Evolutionary conservation across 306 rosid species (phyloP).

Genomic region (Prosopis cineraria): DNA sequence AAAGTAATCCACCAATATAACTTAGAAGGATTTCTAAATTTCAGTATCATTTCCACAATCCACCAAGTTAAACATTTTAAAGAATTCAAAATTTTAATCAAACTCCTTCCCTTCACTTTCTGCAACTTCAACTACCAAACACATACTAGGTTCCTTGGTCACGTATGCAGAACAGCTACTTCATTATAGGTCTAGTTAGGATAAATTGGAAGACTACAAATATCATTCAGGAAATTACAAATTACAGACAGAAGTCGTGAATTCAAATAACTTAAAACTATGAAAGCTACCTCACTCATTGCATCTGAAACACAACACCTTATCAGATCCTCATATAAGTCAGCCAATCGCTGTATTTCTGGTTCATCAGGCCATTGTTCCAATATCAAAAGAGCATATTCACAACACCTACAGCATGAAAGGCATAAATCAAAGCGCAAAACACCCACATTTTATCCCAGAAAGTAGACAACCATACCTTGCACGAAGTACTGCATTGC

Average conservation of each 20-base stretch:
- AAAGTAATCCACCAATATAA: slow-evolving; percentile 15
- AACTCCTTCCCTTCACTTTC: background rate
- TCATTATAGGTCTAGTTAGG: background rate
- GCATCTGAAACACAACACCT: slow-evolving; percentile 97
- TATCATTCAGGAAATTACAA: background rate
- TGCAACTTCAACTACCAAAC: background rate
- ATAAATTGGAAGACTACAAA: background rate
- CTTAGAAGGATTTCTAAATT: background rate
- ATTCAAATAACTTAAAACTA: slow-evolving; percentile 23
- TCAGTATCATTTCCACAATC: slow-evolving; percentile 28
- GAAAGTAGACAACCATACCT: slow-evolving; percentile 55
- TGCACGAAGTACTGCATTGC: slow-evolving; percentile 89
- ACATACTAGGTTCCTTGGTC: background rate
- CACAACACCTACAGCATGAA: slow-evolving; percentile 80
- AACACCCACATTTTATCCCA: slow-evolving; percentile 1
- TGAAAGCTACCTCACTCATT: slow-evolving; percentile 88
- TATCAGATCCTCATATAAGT: slow-evolving; percentile 87
- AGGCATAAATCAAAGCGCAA: slow-evolving; percentile 34
- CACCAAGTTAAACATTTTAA: slow-evolving; percentile 5
- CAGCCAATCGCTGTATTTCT: slow-evolving; percentile 89
- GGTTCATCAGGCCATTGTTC: slow-evolving; percentile 99
- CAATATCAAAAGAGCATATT: slow-evolving; percentile 87
- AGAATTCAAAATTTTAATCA: background rate
- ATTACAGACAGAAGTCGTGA: background rate
- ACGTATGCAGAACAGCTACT: background rate